A percentile compares a stretch with the other conserved stretches of the same genome.
Conservation (phyloP, 768 basidiomycete genomes). For the Paxillus rubicundulus region DNA sequence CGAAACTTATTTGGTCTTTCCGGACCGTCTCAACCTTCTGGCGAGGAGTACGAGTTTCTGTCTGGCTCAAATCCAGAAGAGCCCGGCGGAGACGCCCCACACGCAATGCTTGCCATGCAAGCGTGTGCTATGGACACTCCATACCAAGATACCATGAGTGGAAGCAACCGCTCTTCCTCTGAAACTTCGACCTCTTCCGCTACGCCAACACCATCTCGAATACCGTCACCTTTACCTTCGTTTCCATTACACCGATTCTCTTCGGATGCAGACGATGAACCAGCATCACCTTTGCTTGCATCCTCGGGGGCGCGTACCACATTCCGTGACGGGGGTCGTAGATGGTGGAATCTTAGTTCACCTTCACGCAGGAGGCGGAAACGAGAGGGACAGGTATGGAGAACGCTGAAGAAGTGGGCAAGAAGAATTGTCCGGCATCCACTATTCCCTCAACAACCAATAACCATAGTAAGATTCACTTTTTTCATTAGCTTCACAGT, state of each 20-base stretch:
- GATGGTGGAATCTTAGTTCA: conserved; percentile 52
- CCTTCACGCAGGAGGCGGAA: conserved; percentile 51
- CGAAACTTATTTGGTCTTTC: conserved; percentile 11
- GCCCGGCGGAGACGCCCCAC: conserved; percentile 21
- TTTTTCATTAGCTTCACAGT: neutral
- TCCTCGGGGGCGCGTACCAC: conserved; percentile 26
- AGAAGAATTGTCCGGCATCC: conserved; percentile 65
- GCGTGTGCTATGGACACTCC: conserved; percentile 10
- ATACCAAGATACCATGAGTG: conserved; percentile 26
- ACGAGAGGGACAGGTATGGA: conserved; percentile 44
- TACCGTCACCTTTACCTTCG: conserved; percentile 59
- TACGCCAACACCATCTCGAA: conserved; percentile 62
- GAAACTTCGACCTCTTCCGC: conserved; percentile 31
- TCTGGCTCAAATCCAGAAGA: conserved; percentile 45
- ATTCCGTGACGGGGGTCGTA: conserved; percentile 45
- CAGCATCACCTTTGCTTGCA: conserved; percentile 45
- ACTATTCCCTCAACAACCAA: conserved; percentile 74
- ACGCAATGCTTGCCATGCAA: conserved; percentile 2
- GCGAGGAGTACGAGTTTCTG: conserved; percentile 45
- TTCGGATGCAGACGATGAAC: conserved; percentile 64
- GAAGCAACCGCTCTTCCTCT: conserved; percentile 22
- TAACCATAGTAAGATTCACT: conserved; percentile 64
- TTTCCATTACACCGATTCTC: conserved; percentile 48
- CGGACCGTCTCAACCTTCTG: conserved; percentile 12
- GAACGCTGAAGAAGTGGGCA: conserved; percentile 53